These are phyloP conservation scores for Solanum arcanum DNA, from an alignment of 257 asterid genomes.

Conservation along the genomic window DNA sequence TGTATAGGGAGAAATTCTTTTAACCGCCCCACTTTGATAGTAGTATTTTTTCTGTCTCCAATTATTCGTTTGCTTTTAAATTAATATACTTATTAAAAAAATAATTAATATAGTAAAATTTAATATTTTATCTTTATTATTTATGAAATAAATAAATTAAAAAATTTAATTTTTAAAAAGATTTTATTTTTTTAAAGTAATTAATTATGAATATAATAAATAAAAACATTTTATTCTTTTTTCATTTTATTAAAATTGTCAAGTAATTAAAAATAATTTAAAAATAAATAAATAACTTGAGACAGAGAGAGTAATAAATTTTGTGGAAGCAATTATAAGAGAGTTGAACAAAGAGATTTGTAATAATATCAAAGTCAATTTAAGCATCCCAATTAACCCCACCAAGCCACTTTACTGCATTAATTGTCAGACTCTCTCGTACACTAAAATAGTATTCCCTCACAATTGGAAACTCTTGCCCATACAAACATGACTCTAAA, in stretches of 20 bases:
- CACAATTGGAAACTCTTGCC: neutral
- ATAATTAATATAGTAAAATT: no score
- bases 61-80: no score
- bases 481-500: neutral
- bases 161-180: no score
- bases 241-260: no score
- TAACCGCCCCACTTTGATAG: constrained; percentile 17
- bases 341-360: constrained; percentile 19
- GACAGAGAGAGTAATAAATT: neutral
- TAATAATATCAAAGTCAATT: neutral
- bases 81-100: no score
- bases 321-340: constrained; percentile 18
- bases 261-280: no score
- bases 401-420: neutral
- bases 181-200: no score
- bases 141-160: no score
- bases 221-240: fast-evolving
- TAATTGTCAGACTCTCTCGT: neutral
- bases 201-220: no score
- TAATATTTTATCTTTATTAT: no score
- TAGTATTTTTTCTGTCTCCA: neutral
- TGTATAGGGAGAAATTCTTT: neutral
- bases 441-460: neutral
- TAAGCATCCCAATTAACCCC: no score
- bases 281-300: no score